phyloP scores from a whole-genome alignment of 257 asterid genomes.

The Knoxia roxburghii region DNA sequence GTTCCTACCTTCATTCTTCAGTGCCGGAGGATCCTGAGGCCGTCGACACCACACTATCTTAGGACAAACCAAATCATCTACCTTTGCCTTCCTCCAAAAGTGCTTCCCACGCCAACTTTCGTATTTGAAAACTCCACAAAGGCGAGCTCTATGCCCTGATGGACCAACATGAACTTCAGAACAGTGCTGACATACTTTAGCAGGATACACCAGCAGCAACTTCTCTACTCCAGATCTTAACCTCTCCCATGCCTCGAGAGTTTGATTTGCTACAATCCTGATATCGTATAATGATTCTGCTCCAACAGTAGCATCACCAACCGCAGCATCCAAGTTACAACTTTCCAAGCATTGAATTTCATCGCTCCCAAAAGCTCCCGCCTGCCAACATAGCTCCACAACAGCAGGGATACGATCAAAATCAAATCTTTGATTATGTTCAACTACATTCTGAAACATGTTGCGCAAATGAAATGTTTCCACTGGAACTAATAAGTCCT shows the following conservation, averaged over 20 bases:
- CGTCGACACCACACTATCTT: slow-evolving; percentile 67
- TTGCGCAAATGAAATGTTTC: slow-evolving; percentile 63
- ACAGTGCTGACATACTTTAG: slow-evolving; percentile 72
- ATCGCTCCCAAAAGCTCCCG: slow-evolving; percentile 47
- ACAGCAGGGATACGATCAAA: slow-evolving; percentile 71
- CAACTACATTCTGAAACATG: slow-evolving; percentile 52
- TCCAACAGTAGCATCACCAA: slow-evolving; percentile 4
- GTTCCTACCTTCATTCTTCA: slow-evolving; percentile 57
- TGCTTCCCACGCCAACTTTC: slow-evolving; percentile 66
- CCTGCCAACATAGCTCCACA: slow-evolving; percentile 80
- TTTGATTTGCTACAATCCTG: slow-evolving; percentile 41
- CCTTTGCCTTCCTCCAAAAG: slow-evolving; percentile 69
- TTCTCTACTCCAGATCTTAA: slow-evolving; percentile 64
- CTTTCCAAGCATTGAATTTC: slow-evolving; percentile 15
- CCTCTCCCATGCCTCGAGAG: slow-evolving; percentile 69
- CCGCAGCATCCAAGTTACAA: slow-evolving; percentile 10
- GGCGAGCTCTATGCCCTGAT: slow-evolving; percentile 79
- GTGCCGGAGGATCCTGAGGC: slow-evolving; percentile 66
- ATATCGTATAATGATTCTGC: slow-evolving; percentile 32
- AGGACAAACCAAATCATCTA: slow-evolving; percentile 72
- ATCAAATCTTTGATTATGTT: slow-evolving; percentile 70
- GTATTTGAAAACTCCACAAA: slow-evolving; percentile 71
- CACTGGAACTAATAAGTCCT: slow-evolving; percentile 58
- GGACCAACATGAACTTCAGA: slow-evolving; percentile 83
- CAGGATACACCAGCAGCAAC: slow-evolving; percentile 62